phyloP scores from a whole-genome alignment of 2,329 filamentous ascomycete species.

The Emergomyces orientalis region DNA sequence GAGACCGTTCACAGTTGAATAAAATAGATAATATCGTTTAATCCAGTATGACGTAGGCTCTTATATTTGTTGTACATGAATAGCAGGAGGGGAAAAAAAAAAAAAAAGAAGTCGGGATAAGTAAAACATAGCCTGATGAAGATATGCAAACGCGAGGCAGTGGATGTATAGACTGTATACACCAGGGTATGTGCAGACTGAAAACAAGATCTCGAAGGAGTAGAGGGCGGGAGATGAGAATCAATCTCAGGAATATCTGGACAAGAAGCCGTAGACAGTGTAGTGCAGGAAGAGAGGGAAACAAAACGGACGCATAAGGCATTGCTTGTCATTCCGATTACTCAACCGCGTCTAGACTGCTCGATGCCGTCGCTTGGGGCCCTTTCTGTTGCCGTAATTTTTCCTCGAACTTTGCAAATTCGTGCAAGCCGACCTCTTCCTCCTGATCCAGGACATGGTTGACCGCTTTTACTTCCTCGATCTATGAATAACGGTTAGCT shows the following conservation, averaged over 20 bases:
- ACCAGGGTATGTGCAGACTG: background rate
- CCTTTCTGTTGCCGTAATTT: slow-evolving; percentile 56
- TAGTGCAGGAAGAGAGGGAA: background rate
- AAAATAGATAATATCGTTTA: background rate
- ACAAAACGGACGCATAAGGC: background rate
- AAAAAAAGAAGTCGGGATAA: no score
- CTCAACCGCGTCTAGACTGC: slow-evolving; percentile 45
- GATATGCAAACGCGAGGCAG: background rate
- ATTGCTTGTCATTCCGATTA: background rate
- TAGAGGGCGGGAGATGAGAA: background rate
- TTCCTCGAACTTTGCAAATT: slow-evolving; percentile 94
- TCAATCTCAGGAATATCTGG: background rate
- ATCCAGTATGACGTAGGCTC: background rate
- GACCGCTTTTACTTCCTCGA: slow-evolving; percentile 90
- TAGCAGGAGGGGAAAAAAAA: no score
- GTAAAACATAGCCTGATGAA: background rate
- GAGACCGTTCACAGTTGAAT: background rate
- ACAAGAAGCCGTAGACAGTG: background rate
- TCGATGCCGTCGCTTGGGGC: slow-evolving; percentile 41
- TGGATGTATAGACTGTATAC: background rate
- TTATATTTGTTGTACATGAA: background rate
- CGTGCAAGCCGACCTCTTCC: slow-evolving; percentile 74
- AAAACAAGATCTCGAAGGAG: background rate
- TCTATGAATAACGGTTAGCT: slow-evolving; percentile 43
- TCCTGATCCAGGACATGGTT: slow-evolving; percentile 84